These are phyloP conservation scores for Vitis labrusca DNA, from an alignment of 164 flowering plant species.

Conservation along the genomic window DNA sequence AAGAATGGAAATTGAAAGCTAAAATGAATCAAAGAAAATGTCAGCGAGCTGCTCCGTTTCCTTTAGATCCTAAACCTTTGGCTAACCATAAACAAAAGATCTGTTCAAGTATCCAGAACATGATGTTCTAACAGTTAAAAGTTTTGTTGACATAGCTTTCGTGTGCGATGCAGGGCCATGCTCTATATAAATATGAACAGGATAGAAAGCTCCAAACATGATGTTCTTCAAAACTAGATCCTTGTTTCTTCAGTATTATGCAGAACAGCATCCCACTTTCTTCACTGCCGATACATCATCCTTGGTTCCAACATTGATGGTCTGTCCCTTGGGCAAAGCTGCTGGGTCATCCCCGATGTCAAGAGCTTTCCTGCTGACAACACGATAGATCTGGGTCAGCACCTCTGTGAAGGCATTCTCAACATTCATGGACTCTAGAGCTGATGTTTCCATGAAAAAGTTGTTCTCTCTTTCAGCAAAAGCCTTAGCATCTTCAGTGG, in stretches of 20 bases:
- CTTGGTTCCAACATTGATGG: constrained; percentile 60
- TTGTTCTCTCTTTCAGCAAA: constrained; percentile 71
- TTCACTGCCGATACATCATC: constrained; percentile 87
- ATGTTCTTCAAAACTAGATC: not conserved
- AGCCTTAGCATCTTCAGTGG: constrained; percentile 56
- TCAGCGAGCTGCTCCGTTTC: not conserved
- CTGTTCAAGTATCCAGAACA: constrained; percentile 5
- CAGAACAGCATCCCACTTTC: constrained; percentile 69
- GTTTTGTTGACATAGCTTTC: not conserved
- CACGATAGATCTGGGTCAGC: constrained; percentile 67
- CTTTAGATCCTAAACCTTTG: not conserved
- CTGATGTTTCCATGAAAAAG: constrained; percentile 88
- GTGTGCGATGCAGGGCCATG: not conserved
- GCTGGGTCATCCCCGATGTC: constrained; percentile 73
- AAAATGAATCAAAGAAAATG: constrained; percentile 5
- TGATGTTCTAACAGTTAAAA: constrained; percentile 7
- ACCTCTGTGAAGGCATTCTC: constrained; percentile 80
- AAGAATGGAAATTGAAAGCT: not conserved
- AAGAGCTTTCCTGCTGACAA: constrained; percentile 72
- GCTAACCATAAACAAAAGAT: not conserved
- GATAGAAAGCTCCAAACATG: not conserved
- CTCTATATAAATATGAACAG: constrained; percentile 12
- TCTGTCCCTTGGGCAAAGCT: constrained; percentile 72
- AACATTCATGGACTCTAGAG: constrained; percentile 71
- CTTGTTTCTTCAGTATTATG: constrained; percentile 20